Conservation (phyloP, 2,329 filamentous ascomycete genomes). For the Fusarium tjaetaba region DNA sequence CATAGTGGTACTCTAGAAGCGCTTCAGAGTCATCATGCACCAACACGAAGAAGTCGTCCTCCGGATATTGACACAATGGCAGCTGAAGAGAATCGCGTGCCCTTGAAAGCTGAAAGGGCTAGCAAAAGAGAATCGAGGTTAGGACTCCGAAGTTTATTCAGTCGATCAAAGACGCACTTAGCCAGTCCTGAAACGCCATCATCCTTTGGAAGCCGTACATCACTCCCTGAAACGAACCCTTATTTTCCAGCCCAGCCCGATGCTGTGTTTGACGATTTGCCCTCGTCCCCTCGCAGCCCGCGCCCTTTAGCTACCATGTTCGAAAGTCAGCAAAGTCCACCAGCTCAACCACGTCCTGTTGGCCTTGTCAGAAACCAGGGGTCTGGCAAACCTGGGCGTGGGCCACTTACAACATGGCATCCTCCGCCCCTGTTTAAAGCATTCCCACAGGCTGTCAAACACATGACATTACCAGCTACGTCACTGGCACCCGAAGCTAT, state of each 20-base stretch:
- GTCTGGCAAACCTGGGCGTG: constrained; percentile 40
- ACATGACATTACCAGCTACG: constrained; percentile 75
- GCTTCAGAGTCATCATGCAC: constrained; percentile 37
- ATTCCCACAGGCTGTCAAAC: constrained; percentile 83
- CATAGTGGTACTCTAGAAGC: constrained; percentile 38
- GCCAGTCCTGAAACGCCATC: constrained; percentile 47
- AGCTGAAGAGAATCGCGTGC: constrained; percentile 50
- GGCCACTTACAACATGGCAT: constrained; percentile 63
- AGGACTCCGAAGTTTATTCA: constrained; percentile 62
- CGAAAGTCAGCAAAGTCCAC: constrained; percentile 32
- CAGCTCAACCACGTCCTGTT: constrained; percentile 11
- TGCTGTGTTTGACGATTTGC: constrained; percentile 50
- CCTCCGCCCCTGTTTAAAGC: constrained; percentile 86
- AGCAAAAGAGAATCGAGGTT: constrained; percentile 62
- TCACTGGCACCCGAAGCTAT: constrained; percentile 75
- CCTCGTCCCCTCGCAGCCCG: constrained; percentile 40
- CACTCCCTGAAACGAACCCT: constrained; percentile 56
- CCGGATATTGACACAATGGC: constrained; percentile 40
- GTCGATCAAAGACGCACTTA: constrained; percentile 53
- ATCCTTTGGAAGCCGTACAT: constrained; percentile 55
- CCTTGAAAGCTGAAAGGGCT: constrained; percentile 56
- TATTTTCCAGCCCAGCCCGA: constrained; percentile 54
- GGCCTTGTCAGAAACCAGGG: constrained; percentile 22
- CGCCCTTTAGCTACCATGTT: constrained; percentile 41
- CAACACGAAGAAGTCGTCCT: constrained; percentile 39